Evolutionary conservation across 441 rosid genomes (phyloP).

Genomic region (Biscutella laevigata): DNA sequence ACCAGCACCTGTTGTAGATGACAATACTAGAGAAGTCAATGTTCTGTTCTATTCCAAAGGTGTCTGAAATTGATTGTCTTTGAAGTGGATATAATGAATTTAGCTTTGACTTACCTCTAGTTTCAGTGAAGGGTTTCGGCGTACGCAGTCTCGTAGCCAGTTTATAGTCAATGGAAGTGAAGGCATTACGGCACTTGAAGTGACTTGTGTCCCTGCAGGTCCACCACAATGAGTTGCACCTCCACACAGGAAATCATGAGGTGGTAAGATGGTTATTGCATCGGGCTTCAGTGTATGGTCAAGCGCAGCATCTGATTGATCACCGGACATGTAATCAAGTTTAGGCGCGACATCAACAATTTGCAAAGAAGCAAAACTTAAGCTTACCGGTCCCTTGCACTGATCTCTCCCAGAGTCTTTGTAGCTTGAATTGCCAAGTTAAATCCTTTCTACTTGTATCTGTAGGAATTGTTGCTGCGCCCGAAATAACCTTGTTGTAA

Average conservation of each 20-base stretch:
- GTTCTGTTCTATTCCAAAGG: not conserved
- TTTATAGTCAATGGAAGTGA: slow-evolving; percentile 72
- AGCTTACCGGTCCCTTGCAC: slow-evolving; percentile 50
- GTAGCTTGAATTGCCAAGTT: slow-evolving; percentile 72
- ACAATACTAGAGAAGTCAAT: not conserved
- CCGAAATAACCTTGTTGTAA: slow-evolving; percentile 70
- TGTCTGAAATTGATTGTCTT: not conserved
- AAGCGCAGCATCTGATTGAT: slow-evolving; percentile 31
- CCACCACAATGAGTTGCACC: slow-evolving; percentile 37
- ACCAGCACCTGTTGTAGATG: slow-evolving; percentile 56
- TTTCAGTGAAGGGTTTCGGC: slow-evolving; percentile 55
- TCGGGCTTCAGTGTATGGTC: slow-evolving; percentile 31
- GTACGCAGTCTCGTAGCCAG: slow-evolving; percentile 72
- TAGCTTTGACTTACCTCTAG: slow-evolving; percentile 42
- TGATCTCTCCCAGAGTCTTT: slow-evolving; percentile 65
- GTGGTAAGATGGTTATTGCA: slow-evolving; percentile 30
- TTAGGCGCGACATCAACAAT: not conserved
- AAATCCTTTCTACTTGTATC: slow-evolving; percentile 37
- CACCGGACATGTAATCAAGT: slow-evolving; percentile 8
- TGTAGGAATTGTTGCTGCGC: slow-evolving; percentile 36
- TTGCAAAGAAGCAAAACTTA: slow-evolving; percentile 2
- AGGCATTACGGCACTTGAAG: slow-evolving; percentile 57
- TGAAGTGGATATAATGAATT: slow-evolving; percentile 1
- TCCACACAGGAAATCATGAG: slow-evolving; percentile 41
- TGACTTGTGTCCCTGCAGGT: slow-evolving; percentile 25